Base-by-base conservation (phyloP, 768 basidiomycete genomes). In the Russula brevipes region DNA sequence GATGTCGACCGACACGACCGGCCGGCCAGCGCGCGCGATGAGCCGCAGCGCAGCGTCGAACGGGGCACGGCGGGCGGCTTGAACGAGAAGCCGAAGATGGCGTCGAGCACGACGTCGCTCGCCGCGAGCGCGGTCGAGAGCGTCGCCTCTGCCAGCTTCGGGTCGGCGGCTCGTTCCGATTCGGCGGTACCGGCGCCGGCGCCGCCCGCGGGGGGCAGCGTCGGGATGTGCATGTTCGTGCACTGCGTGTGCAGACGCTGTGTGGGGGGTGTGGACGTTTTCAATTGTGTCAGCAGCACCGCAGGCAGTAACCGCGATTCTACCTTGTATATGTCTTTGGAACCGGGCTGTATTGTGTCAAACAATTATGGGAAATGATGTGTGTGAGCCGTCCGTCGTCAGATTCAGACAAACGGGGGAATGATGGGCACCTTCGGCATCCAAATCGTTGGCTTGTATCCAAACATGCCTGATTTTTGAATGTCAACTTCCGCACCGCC, bases 61-160 rank as follows among this genome's bases (percentile, higher is more conserved):
- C 0, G 97, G 97, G 8, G 87, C 75, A 11, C 97, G 88, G 94
- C 81, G 41, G 97, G 95, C 0, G 89, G 88, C 62, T 88, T 81
- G 83, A 98, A 99, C 1, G 95, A 98, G 78, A 99, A 98, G 5
- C 96, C 97, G 69, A 99, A 99, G 61, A 99, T 89, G 5, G 95
- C 93, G 71, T 99, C 97, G 58, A 99, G 79, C 19, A 98, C 82
- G 47, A 97, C 85, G 73, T 97, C 91, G 4, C 85, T 83, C 36
- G 81, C 77, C 7, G 77, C 70, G 42, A 89, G 78, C 6, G 82
- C 81, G 47, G 76, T 71, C 52, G 75, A 72, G 19, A 90, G 80
- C 39, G 78, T 68, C 19, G 79, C 76, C 45, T 47, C 60, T 1
- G 42, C 47, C 1, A 50, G 39, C 16, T 73, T 68, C 24, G 82